Percentiles rank a stretch among this genome's conserved stretches.
phyloP scores from a whole-genome alignment of 495 filamentous ascomycete genomes.

The Bombardia bombarda region DNA sequence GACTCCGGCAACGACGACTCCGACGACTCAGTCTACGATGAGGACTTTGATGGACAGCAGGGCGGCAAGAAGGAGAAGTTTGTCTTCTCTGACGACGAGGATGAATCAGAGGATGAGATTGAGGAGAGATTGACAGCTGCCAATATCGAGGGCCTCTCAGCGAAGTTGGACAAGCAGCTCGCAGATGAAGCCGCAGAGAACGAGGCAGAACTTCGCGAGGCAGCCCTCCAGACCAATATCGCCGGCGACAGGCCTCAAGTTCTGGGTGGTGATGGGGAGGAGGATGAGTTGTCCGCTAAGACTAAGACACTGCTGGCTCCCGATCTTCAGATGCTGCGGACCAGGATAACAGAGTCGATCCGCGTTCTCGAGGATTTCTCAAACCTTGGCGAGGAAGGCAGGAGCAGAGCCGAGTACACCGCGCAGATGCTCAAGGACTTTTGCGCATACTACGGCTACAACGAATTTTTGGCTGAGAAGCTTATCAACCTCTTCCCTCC shows the following conservation, averaged over 20 bases:
- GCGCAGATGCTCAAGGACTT: slow-evolving; percentile 82
- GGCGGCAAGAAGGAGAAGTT: slow-evolving; percentile 53
- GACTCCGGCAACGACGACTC: no score
- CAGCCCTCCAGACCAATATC: slow-evolving; percentile 93
- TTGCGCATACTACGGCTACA: slow-evolving; percentile 90
- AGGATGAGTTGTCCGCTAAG: slow-evolving; percentile 35
- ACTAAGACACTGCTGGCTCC: slow-evolving; percentile 59
- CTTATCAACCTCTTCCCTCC: slow-evolving; percentile 73
- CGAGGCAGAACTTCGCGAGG: slow-evolving; percentile 72
- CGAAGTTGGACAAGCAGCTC: slow-evolving; percentile 64
- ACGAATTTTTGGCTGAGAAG: slow-evolving; percentile 36
- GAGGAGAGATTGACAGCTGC: slow-evolving; percentile 91
- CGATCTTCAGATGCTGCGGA: slow-evolving; percentile 81
- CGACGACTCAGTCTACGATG: slow-evolving; percentile 65
- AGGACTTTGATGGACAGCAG: slow-evolving; percentile 58
- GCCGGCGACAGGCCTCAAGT: slow-evolving; percentile 69
- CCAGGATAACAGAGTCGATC: slow-evolving; percentile 86
- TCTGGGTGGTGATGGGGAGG: slow-evolving; percentile 50
- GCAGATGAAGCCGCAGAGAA: slow-evolving; percentile 68
- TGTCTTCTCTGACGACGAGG: slow-evolving; percentile 94
- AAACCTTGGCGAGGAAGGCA: slow-evolving; percentile 64
- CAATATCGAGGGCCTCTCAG: slow-evolving; percentile 87
- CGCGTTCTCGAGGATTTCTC: slow-evolving; percentile 84
- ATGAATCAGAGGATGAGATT: slow-evolving; percentile 76
- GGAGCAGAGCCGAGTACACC: slow-evolving; percentile 81